These are phyloP conservation scores for Acacia confusa DNA, from an alignment of 306 rosid species.

Conservation along the genomic window DNA sequence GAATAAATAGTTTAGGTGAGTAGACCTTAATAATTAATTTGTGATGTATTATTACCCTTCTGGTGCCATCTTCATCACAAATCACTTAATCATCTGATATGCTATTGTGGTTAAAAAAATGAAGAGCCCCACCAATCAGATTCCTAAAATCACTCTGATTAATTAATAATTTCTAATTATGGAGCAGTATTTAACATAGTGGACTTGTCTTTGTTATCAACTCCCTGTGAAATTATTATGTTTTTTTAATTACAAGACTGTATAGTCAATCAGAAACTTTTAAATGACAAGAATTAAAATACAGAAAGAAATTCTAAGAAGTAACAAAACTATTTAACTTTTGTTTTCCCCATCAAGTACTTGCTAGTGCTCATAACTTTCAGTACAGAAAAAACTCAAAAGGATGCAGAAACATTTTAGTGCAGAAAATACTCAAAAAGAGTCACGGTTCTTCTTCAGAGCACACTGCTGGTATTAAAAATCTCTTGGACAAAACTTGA, in stretches of 20 bases:
- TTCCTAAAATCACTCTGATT: background rate
- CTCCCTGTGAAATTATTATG: background rate
- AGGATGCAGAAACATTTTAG: background rate
- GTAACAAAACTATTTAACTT: background rate
- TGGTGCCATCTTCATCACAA: slow-evolving; percentile 20
- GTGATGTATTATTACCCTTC: slow-evolving; percentile 24
- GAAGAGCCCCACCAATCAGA: slow-evolving; percentile 1
- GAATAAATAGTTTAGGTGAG: slow-evolving; percentile 34
- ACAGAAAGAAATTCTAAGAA: background rate
- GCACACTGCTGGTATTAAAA: background rate
- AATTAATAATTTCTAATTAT: background rate
- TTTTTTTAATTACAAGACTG: background rate
- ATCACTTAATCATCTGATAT: slow-evolving; percentile 17
- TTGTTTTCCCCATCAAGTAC: background rate
- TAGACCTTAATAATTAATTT: slow-evolving; percentile 17
- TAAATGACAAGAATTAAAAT: background rate
- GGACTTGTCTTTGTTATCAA: background rate
- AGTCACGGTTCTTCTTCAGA: background rate
- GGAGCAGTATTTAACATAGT: background rate
- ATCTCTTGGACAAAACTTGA: background rate
- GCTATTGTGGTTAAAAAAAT: background rate
- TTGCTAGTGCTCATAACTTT: background rate
- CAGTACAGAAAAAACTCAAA: background rate
- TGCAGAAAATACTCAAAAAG: background rate
- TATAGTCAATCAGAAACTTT: background rate